These are phyloP conservation scores for Ceratobasidium sp. DNA, from an alignment of 1,284 basidiomycete genomes.

Conservation along the genomic window DNA sequence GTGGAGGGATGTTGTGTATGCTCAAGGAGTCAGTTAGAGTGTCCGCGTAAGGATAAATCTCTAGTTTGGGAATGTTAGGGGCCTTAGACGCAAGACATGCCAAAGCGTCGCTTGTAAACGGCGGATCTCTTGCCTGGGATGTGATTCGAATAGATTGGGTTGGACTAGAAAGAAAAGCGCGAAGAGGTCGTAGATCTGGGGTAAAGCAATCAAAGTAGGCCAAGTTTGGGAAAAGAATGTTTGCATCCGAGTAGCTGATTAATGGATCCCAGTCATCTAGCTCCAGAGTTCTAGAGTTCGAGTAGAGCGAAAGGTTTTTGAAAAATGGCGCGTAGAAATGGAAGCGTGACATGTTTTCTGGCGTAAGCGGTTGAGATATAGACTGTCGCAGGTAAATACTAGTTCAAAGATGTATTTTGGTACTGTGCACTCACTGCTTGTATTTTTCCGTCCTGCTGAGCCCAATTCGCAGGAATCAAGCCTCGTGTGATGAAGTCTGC, in stretches of 20 bases:
- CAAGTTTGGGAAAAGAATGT: background rate
- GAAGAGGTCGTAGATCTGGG: background rate
- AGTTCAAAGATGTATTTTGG: background rate
- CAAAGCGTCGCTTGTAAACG: background rate
- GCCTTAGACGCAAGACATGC: background rate
- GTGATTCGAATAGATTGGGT: background rate
- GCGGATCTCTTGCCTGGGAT: background rate
- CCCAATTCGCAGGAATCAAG: background rate
- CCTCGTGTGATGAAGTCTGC: background rate
- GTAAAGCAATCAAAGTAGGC: background rate
- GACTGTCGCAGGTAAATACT: background rate
- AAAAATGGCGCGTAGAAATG: constrained; percentile 3
- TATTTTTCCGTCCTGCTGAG: too few relatives aligned
- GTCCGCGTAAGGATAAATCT: background rate
- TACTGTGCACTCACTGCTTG: background rate
- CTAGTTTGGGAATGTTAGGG: background rate
- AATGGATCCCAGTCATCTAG: background rate
- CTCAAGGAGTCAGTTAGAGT: background rate
- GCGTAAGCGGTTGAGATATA: background rate
- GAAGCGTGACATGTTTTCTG: background rate
- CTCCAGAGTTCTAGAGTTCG: background rate
- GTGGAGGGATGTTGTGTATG: too few relatives aligned
- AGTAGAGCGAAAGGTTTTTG: background rate
- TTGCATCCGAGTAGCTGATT: background rate
- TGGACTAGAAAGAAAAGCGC: background rate